Evolutionary conservation across 2,329 filamentous ascomycete genomes (phyloP), one percentile per base, ranked within the genome.

Genomic region (Lizonia empirigonia): DNA sequence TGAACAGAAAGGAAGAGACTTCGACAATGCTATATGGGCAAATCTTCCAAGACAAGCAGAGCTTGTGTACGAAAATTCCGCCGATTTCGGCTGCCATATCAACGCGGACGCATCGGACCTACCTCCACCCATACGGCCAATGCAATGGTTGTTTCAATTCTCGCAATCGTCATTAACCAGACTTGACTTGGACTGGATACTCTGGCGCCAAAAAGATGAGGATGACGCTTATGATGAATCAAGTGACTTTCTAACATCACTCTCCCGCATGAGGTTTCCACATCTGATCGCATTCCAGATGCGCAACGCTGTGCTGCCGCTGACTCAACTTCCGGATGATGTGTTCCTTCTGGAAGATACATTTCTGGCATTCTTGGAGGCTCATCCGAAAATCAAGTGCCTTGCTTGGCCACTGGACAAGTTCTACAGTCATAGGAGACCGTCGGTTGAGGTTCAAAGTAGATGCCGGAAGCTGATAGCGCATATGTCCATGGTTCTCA

Each of bases 321-420:
- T 73, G 9, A 75, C 73, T 1, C 55, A 45, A n/a, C 51, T 78
- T 7, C 75, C 73, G 4, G 32, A 47, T 7, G 69, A 66, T 0
- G 42, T 77, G 1, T 77, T 69, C 36, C 69, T 78, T 0, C 58
- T 73, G 7, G 70, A 74, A 42, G 59, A 65, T n/a, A 60, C 56
- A 1, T 74, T 75, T 40, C 57, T 79, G 2, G 62, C 61, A 0
- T 79, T 79, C 42, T 62, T 80, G 56, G 77, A 79, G 55, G 67
- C 68, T 9, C 77, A 80, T 45, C 59, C 65, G 0, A 75, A 74
- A 16, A 61, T 79, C 10, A 65, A 74, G 40, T 78, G 74, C 41
- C 64, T 80, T 12, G 75, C 74, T 4, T 80, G 77, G 77, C 77
- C 77, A 0, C 70, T 78, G 52, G 74, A 76, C 35, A 67, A 67